Base-by-base conservation (phyloP, 352 stramenopile species). In the Globisporangium recalcitrans region DNA sequence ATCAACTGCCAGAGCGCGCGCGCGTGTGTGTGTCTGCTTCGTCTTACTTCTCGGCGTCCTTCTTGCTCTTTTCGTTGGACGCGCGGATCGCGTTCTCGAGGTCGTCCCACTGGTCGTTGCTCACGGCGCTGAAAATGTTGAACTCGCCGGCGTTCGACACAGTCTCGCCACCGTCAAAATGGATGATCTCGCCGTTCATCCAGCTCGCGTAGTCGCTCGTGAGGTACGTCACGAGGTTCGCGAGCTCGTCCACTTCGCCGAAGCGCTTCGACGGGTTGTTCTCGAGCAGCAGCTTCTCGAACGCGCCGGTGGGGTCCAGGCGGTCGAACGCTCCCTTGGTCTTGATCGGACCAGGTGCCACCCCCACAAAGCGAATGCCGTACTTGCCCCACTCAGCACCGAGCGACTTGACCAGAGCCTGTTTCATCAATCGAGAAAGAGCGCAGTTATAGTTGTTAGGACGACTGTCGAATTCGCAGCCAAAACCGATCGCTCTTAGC, bases 331-430 rank as follows among this genome's bases (percentile, higher is more conserved):
- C 82, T 1, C 84, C 84, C 58, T 93, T 91, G 44, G 84, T 91
- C 62, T 90, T 90, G 75, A 99, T 98, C 36, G 96, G 94, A 32
- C 97, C 97, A 0, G 97, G 97, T n/a, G 96, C 96, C 55, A 99
- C 97, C 32, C 93, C 95, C 58, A 98, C 95, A 9, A 98, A 97
- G 61, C 97, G 80, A 60, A 99, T 98, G 48, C 86, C 82, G 78
- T 98, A 91, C 63, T 86, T 85, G 52, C 96, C 96, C 97, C 97
- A 99, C 79, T 99, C 97, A 29, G 98, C 80, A 22, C 91, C 96
- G 22, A 99, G 81, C 65, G 82, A 97, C 73, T 97, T 93, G 42
- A 97, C 98, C 68, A 99, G 85, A 14, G 87, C 94, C 87, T 99
- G 77, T 42, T 51, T 16, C 1, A 51, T 27, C 19, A 49, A 53